Evolutionary conservation across 2,329 filamentous ascomycete genomes (phyloP), one percentile per base, ranked within the genome.

Genomic region (Pyricularia pennisetigena): DNA sequence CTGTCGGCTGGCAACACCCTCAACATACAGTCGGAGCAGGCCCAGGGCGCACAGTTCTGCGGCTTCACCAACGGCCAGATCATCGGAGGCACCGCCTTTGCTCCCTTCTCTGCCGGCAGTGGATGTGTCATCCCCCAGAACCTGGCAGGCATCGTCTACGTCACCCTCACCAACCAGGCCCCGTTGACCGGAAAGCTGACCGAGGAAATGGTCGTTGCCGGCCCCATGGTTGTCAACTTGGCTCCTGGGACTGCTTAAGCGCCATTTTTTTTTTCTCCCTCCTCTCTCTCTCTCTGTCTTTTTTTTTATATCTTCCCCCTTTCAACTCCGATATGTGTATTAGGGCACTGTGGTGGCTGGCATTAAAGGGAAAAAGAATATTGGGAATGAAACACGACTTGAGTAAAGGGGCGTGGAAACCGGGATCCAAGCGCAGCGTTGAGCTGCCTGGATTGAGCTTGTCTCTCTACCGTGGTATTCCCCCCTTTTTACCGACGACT

Each of bases 121-220:
- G 83, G 80, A 70, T 92, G 90, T 76, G 78, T 80, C 64, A 83
- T 91, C 29, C 89, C 90, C 16, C 82, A 86, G 73, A 83, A 70
- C 64, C 78, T 91, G 62, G 80, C 82, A 9, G 90, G 90, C 64
- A 81, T 90, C 71, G 85, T 86, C 66, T 92, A 90, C 78, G 82
- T 92, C 73, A 87, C 87, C 73, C 81, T 92, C 72, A 86, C 88
- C 68, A 90, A 76, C 73, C 75, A 75, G 32, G 81, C 78, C 1
- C 85, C 86, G 23, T 74, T 82, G 32, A 79, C 78, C 26, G 85
- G 84, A 49, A 76, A 81, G 54, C 75, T 89, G 70, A 85, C 82
- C 2, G 88, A 90, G 77, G 84, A 83, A 68, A 87, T 88, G 72
- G 87, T 88, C 65, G 79, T 91, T 71, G 89, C 89, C 72, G 90